Evolutionary conservation across 805 yeast species (phyloP).

Genomic region (Metschnikowia dekortorum): DNA sequence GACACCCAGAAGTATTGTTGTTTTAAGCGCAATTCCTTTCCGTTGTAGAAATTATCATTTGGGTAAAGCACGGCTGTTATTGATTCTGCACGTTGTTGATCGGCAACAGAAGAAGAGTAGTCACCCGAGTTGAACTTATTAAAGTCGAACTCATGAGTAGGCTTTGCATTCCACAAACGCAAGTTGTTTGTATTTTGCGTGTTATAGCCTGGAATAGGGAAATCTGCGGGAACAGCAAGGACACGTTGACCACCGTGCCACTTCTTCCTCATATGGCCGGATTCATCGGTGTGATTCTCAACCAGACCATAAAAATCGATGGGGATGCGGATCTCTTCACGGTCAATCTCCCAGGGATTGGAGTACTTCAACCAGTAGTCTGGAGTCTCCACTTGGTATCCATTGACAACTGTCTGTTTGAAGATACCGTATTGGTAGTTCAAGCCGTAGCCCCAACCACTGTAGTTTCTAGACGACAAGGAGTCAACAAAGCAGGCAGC

Average conservation of each 20-base stretch:
- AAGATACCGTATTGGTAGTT: conserved; percentile 93
- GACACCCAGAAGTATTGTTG: conserved; percentile 98
- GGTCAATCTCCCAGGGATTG: conserved; percentile 91
- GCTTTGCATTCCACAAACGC: conserved; percentile 86
- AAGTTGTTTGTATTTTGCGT: conserved; percentile 81
- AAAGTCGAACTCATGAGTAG: conserved; percentile 88
- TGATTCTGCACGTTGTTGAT: conserved; percentile 86
- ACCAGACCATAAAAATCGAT: conserved; percentile 86
- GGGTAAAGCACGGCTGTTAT: conserved; percentile 92
- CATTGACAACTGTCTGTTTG: conserved; percentile 83
- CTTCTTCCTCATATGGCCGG: conserved; percentile 53
- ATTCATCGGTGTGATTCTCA: conserved; percentile 45
- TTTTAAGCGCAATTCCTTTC: conserved; percentile 87
- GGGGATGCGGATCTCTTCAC: conserved; percentile 83
- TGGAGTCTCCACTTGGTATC: conserved; percentile 91
- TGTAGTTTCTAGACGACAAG: conserved; percentile 75
- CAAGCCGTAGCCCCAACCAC: conserved; percentile 96
- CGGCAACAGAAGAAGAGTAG: conserved; percentile 74
- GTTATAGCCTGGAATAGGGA: conserved; percentile 88
- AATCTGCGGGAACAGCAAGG: conserved; percentile 84
- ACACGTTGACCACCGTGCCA: conserved; percentile 92
- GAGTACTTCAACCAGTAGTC: conserved; percentile 89
- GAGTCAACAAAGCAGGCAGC: conserved; percentile 95
- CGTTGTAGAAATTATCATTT: conserved; percentile 86
- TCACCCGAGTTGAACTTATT: conserved; percentile 89